Base-by-base conservation (phyloP, 2,329 filamentous ascomycete genomes). In the Colletotrichum cordylinicola region DNA sequence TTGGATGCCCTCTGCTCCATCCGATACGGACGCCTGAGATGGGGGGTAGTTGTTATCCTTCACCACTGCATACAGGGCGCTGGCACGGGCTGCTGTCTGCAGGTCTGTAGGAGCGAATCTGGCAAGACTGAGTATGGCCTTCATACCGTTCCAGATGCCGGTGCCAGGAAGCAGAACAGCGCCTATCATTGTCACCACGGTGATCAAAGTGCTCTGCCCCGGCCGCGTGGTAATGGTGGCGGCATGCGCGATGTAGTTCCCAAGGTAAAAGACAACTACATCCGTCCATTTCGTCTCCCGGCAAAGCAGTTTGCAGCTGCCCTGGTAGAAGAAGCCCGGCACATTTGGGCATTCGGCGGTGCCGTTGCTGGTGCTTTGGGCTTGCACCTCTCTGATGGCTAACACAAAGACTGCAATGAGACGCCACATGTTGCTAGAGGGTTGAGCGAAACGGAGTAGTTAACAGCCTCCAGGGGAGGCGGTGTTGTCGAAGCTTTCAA, bases 41-140 rank as follows among this genome's bases (percentile, higher is more conserved):
- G 9, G 43, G 0, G 2, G n/a, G 43, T 7, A 0, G 0, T 4
- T 4, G 3, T 21, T 4, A 0, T 48, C 43, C 6, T 48, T 21
- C 3, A 48, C 43, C 6, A 48, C 43, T 21, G 43, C 43, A 2
- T 48, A 48, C 0, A 48, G 21, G 2, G 43, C 43, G 6, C 43
- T n/a, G 0, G 43, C 43, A 8, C 43, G n/a, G 0, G 43, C 43
- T 1, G 43, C 43, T 13, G 43, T 48, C 6, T 13, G 43, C 2
- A 48, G 0, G 10, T 48, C 43, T 3, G 43, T 48, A 4, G 43
- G n/a, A 13, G 43, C 43, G 2, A 48, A 13, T 0, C 6, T 8
- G 0, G 43, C 43, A 4, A 13, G 6, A 8, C 43, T 48, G 6
- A 21, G n/a, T 7, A 48, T 48, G 0, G 43, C 43, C 43, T 48